A percentile compares a stretch with the other conserved stretches of the same genome.
phyloP scores from a whole-genome alignment of 352 stramenopile genomes.

The Phytophthora podocarpi region DNA sequence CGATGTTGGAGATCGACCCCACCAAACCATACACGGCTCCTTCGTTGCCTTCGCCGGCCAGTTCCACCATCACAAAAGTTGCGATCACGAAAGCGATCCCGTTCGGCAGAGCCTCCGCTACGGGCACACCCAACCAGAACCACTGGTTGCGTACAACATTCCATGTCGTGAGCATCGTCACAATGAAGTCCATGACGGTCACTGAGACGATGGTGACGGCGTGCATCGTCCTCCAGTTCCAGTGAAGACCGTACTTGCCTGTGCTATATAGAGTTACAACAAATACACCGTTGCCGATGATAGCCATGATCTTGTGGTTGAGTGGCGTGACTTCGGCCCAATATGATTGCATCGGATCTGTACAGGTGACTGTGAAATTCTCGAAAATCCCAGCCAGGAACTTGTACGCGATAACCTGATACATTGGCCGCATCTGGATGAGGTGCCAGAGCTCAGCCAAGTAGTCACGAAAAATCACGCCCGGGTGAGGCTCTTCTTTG shows the following conservation, averaged over 20 bases:
- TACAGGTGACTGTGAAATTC: constrained; percentile 40
- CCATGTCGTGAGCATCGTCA: constrained; percentile 42
- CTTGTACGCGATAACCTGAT: constrained; percentile 51
- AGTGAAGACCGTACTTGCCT: constrained; percentile 41
- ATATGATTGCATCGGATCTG: constrained; percentile 36
- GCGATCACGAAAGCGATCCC: constrained; percentile 49
- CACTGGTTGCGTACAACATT: constrained; percentile 49
- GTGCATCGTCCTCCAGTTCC: constrained; percentile 48
- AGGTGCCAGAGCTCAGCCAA: constrained; percentile 44
- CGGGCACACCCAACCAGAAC: constrained; percentile 48
- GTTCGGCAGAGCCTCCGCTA: constrained; percentile 37
- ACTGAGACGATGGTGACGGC: constrained; percentile 34
- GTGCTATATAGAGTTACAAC: constrained; percentile 33
- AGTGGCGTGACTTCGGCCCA: constrained; percentile 39
- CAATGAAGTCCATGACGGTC: constrained; percentile 31
- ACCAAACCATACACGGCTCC: constrained; percentile 47
- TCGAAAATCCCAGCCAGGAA: constrained; percentile 45
- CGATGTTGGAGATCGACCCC: constrained; percentile 49
- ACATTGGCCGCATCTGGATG: constrained; percentile 42
- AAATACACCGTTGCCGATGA: constrained; percentile 41
- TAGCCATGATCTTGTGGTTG: constrained; percentile 38
- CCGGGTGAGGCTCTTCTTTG: constrained; percentile 41
- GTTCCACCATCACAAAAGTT: constrained; percentile 51
- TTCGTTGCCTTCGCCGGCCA: constrained; percentile 51
- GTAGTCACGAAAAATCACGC: constrained; percentile 41